These are phyloP conservation scores for Fusarium goolgardi DNA, from an alignment of 2,329 filamentous ascomycete genomes.

Conservation along the genomic window DNA sequence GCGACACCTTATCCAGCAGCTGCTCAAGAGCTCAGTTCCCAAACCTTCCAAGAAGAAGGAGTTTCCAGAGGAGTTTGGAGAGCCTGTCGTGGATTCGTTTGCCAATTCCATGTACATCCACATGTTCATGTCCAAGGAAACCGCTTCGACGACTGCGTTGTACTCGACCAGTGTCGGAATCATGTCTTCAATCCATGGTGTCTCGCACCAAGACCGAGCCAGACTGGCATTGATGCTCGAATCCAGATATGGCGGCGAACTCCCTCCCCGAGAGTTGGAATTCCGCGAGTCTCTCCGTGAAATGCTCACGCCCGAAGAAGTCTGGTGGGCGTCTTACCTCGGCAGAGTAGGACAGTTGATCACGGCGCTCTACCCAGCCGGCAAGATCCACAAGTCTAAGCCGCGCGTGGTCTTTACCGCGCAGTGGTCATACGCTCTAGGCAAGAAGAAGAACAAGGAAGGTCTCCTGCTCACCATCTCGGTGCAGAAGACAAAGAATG, in stretches of 20 bases:
- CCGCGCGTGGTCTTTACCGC: constrained; percentile 56
- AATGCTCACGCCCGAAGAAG: constrained; percentile 64
- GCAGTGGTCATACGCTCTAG: constrained; percentile 56
- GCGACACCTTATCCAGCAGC: constrained; percentile 56
- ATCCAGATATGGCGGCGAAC: constrained; percentile 71
- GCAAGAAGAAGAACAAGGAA: constrained; percentile 54
- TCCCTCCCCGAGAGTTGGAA: constrained; percentile 66
- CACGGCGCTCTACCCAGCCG: constrained; percentile 70
- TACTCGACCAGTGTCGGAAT: constrained; percentile 72
- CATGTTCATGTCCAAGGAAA: constrained; percentile 62
- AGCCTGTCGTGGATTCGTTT: constrained; percentile 64
- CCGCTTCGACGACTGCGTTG: constrained; percentile 68
- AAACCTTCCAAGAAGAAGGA: constrained; percentile 41
- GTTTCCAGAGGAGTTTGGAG: constrained; percentile 57
- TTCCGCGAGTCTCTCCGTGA: constrained; percentile 65
- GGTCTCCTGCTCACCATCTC: constrained; percentile 58
- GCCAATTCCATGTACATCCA: constrained; percentile 69
- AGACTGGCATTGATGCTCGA: constrained; percentile 71
- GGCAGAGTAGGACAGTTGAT: constrained; percentile 70
- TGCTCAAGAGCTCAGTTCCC: constrained; percentile 63
- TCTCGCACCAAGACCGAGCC: constrained; percentile 70
- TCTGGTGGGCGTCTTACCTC: constrained; percentile 75
- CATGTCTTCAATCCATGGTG: constrained; percentile 69
- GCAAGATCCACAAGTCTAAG: constrained; percentile 56
- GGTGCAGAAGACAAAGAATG: constrained; percentile 53